Conservation (phyloP, 495 filamentous ascomycete genomes). For the Talaromyces ruber region DNA sequence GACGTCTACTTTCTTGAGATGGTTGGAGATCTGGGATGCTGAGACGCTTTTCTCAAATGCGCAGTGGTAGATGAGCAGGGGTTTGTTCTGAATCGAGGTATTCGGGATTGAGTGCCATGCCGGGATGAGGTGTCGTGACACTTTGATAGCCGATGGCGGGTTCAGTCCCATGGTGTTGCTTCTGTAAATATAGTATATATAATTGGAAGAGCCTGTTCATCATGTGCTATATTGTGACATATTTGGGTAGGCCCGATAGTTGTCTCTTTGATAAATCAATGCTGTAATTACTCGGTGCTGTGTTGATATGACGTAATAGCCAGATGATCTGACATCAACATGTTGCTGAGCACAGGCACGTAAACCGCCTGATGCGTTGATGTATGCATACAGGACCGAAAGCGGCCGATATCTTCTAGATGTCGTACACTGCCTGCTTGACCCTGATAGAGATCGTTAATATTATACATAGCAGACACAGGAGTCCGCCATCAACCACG, state of each 20-base stretch:
- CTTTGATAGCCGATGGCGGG: slow-evolving; percentile 36
- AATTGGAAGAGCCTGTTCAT: neutral
- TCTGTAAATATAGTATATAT: neutral
- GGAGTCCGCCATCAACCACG: neutral
- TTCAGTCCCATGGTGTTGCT: slow-evolving; percentile 24
- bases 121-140: slow-evolving; percentile 52
- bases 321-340: neutral
- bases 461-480: neutral
- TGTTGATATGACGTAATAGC: neutral
- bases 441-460: neutral
- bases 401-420: too few species aligned
- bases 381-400: neutral
- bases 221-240: neutral
- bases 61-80: slow-evolving; percentile 52
- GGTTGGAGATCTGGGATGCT: slow-evolving; percentile 40
- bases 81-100: slow-evolving; percentile 53
- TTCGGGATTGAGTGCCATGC: slow-evolving; percentile 52
- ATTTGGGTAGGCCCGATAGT: neutral
- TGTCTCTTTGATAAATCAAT: too few species aligned
- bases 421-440: neutral
- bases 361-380: neutral
- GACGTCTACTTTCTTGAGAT: slow-evolving; percentile 41
- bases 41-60: slow-evolving; percentile 37
- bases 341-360: neutral
- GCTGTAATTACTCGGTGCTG: too few species aligned